A percentile compares a stretch with the other conserved stretches of the same genome.
These are phyloP conservation scores for Orbilia brochopaga DNA, from an alignment of 2,329 filamentous ascomycete genomes.

Conservation along the genomic window DNA sequence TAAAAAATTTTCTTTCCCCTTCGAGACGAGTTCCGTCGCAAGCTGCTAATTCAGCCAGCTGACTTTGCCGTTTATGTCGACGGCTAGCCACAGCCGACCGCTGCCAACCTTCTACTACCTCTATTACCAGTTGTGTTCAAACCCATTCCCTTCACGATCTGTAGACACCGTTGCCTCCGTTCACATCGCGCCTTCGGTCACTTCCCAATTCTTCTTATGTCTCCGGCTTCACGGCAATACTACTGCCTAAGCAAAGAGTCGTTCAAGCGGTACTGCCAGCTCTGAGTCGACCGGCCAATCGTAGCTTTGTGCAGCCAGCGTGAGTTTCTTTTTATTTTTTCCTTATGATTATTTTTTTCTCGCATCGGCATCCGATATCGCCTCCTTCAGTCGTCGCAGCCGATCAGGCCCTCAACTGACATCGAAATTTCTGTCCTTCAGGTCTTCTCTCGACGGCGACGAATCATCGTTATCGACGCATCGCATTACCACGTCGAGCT, in stretches of 20 bases:
- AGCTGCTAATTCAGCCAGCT: not conserved
- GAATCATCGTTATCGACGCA: not conserved
- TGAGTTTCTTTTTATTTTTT: not conserved
- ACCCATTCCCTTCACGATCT: not conserved
- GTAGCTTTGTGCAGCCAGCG: not conserved
- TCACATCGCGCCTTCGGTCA: not conserved
- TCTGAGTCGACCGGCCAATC: conserved; percentile 28
- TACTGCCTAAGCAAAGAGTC: conserved; percentile 37
- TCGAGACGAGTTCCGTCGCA: conserved; percentile 1
- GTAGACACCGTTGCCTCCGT: not conserved
- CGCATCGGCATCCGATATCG: conserved; percentile 39
- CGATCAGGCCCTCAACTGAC: conserved; percentile 1
- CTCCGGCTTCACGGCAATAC: conserved; percentile 31
- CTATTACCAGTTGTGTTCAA: not conserved
- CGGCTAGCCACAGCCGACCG: not conserved
- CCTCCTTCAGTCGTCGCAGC: conserved; percentile 23
- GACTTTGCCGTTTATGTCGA: too few species aligned
- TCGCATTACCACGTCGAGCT: not conserved
- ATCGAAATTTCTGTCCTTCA: not conserved
- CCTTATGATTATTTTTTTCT: too few species aligned
- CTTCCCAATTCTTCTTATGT: conserved; percentile 33
- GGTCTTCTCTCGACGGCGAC: not conserved
- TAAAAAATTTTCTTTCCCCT: not conserved
- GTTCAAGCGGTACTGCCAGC: conserved; percentile 47
- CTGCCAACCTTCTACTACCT: not conserved